Conservation (phyloP, 1,139 yeast species). For the Sugiyamaella paludigena region DNA sequence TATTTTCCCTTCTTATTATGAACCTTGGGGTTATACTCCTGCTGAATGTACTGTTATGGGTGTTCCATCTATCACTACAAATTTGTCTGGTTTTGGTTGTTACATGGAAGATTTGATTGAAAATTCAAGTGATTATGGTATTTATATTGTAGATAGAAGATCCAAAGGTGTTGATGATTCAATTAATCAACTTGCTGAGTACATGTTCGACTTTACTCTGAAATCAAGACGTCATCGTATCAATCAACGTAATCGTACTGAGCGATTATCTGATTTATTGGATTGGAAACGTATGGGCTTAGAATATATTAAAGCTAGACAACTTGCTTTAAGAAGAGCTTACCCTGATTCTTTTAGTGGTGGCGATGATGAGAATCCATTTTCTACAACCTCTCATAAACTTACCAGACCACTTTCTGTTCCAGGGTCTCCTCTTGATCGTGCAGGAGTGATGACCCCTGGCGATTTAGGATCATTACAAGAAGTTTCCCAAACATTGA, state of each 20-base stretch:
- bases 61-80: slow-evolving; percentile 96
- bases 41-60: slow-evolving; percentile 99
- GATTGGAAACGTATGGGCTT: slow-evolving; percentile 99
- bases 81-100: slow-evolving; percentile 95
- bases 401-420: slow-evolving; percentile 90
- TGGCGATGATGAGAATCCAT: slow-evolving; percentile 50
- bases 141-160: slow-evolving; percentile 94
- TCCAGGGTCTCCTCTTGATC: slow-evolving; percentile 84
- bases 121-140: slow-evolving; percentile 92
- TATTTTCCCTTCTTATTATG: slow-evolving; percentile 97
- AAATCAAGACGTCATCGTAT: slow-evolving; percentile 96
- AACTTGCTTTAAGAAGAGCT: slow-evolving; percentile 86
- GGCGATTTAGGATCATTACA: slow-evolving; percentile 97
- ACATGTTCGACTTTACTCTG: slow-evolving; percentile 83
- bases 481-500: slow-evolving; percentile 71
- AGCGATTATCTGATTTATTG: slow-evolving; percentile 82
- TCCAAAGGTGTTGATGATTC: slow-evolving; percentile 92
- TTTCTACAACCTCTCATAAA: slow-evolving; percentile 52
- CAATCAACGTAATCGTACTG: slow-evolving; percentile 96
- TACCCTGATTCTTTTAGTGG: slow-evolving; percentile 75
- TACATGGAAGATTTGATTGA: slow-evolving; percentile 98
- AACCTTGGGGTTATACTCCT: slow-evolving; percentile 99
- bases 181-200: slow-evolving; percentile 82
- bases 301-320: slow-evolving; percentile 93
- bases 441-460: slow-evolving; percentile 69